Percentiles rank a stretch among this genome's conserved stretches.
These are phyloP conservation scores for Blastobotrys apis DNA, from an alignment of 1,139 yeast species.

Conservation along the genomic window DNA sequence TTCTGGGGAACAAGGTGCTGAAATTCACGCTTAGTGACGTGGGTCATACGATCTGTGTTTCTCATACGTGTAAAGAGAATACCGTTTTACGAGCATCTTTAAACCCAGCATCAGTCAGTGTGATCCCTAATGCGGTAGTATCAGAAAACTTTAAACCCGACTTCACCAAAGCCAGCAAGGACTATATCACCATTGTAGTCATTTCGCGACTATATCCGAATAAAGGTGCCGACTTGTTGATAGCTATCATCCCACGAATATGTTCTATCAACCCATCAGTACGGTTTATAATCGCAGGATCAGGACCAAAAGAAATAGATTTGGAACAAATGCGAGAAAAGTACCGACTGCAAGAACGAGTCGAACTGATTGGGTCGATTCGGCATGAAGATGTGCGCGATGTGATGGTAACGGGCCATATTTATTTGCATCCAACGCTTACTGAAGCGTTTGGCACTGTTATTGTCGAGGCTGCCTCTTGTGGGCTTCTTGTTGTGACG, in stretches of 20 bases:
- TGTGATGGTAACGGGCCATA: conserved; percentile 91
- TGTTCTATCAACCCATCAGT: conserved; percentile 63
- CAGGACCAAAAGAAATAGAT: conserved; percentile 93
- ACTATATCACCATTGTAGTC: conserved; percentile 73
- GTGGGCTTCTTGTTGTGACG: conserved; percentile 90
- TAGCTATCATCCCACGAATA: conserved; percentile 80
- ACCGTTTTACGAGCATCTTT: conserved; percentile 83
- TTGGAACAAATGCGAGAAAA: conserved; percentile 93
- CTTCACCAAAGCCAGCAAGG: conserved; percentile 30
- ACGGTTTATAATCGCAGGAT: conserved; percentile 86
- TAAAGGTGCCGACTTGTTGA: conserved; percentile 88
- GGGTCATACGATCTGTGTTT: conserved; percentile 91
- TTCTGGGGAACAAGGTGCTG: conserved; percentile 78
- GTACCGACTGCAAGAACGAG: conserved; percentile 80
- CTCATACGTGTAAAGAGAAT: conserved; percentile 95
- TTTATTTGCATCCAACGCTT: conserved; percentile 86
- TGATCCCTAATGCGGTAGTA: conserved; percentile 94
- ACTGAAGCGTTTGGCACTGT: conserved; percentile 99
- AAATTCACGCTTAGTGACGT: conserved; percentile 82
- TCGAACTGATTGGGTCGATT: conserved; percentile 78
- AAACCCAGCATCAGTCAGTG: conserved; percentile 75
- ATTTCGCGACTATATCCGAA: conserved; percentile 92
- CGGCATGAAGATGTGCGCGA: conserved; percentile 91
- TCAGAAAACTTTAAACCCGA: conserved; percentile 75
- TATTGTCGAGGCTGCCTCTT: conserved; percentile 94